Base-by-base conservation (phyloP, 106 monocot species). In the Dendrobium officinale region DNA sequence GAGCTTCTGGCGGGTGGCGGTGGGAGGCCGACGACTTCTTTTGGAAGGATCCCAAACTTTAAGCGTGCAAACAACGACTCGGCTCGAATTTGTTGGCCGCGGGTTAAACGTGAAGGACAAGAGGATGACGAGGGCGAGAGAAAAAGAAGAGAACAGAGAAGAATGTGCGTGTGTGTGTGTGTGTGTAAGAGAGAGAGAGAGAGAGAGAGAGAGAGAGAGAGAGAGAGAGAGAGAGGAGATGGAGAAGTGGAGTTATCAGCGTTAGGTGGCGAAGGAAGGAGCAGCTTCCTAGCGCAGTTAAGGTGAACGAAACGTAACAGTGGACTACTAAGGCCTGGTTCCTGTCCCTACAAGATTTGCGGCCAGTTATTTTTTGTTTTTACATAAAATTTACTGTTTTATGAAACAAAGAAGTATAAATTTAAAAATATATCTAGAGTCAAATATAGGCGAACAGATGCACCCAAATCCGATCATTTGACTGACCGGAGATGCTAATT, bases 181-280 rank as follows among this genome's bases (percentile, higher is more conserved):
- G 67, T 24, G n/a, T n/a, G n/a, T n/a, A n/a, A n/a, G n/a, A n/a
- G n/a, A n/a, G n/a, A n/a, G n/a, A n/a, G n/a, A n/a, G 24, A 70
- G 31, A 13, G 70, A 11, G 70, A 37, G 4, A 9, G 27, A 51
- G 51, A 15, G 10, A 10, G 22, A 24, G 67, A 67, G 67, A 70
- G 31, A 33, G 70, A 33, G 70, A 70, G 15, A 27, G 27, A 51
- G 51, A 15, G 10, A 10, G 11, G 51, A 15, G 10, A 10, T 2
- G 72, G 72, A 72, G 72, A 72, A 72, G 74, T 74, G 42, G 74
- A 74, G 74, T 42, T 74, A 44, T 74, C 74, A 74, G 43, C 43
- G 74, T 74, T 74, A 42, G 74, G 74, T 74, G 74, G 74, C 9
- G 74, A 74, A n/a, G 43, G 37, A 41, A 37, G 42, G 43, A 74